A percentile compares a stretch with the other conserved stretches of the same genome.
Evolutionary conservation across 169 alveolate species (phyloP).

Genomic region (Cyclospora cayetanensis): DNA sequence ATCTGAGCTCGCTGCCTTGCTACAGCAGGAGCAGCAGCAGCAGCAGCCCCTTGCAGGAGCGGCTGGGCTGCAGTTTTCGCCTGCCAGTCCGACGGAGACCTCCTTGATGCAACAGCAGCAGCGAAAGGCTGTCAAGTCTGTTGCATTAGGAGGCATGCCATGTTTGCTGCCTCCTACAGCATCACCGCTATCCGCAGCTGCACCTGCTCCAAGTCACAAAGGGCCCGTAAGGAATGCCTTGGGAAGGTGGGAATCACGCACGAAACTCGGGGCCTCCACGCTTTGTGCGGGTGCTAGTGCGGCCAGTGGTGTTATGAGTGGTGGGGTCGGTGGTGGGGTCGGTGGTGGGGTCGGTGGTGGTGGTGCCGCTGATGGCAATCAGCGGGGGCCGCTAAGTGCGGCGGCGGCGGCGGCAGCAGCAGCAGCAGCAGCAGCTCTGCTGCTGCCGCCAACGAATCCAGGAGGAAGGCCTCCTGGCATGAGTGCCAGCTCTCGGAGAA

Average conservation of each 20-base stretch:
- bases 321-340: neutral
- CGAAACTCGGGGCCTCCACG: neutral
- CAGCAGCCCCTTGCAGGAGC: no score
- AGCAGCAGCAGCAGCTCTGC: neutral
- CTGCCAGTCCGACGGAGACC: no score
- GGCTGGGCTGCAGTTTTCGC: no score
- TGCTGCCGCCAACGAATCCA: neutral
- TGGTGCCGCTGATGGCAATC: neutral
- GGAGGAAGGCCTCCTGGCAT: neutral
- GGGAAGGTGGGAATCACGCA: slow-evolving; percentile 20
- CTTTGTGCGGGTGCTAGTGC: neutral
- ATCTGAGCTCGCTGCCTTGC: neutral
- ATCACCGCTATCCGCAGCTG: neutral
- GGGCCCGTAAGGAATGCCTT: slow-evolving; percentile 25
- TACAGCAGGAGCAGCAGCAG: slow-evolving; percentile 11
- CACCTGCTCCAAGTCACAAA: neutral
- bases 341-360: no score
- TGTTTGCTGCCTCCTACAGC: neutral
- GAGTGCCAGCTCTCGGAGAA: slow-evolving; percentile 25
- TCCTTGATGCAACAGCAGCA: neutral
- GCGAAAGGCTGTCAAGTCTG: neutral
- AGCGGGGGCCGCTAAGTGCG: neutral
- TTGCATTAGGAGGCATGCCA: neutral
- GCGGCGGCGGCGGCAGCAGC: neutral
- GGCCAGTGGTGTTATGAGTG: neutral